phyloP scores from a whole-genome alignment of 23 red algal species.

The Gracilaria gracilis region DNA sequence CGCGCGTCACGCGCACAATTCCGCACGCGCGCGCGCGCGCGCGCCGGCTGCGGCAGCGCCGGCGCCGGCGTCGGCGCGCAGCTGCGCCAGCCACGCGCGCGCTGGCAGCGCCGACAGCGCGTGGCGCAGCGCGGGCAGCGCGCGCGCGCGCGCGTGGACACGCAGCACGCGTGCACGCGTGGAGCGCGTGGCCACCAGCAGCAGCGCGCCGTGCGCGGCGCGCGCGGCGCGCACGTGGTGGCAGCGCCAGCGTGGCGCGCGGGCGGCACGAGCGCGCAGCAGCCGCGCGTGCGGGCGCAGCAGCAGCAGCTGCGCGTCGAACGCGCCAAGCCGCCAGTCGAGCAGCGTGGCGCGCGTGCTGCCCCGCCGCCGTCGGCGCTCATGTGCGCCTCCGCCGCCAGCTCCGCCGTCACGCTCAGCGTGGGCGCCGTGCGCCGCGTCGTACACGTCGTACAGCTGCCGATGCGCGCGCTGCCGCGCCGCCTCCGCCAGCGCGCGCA shows the following conservation, averaged over 20 bases:
- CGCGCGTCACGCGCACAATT: slow-evolving; percentile 12
- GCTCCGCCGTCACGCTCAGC: neutral
- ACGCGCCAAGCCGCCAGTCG: neutral
- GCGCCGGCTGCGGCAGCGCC: neutral
- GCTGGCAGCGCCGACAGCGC: slow-evolving; percentile 7
- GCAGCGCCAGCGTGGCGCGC: neutral
- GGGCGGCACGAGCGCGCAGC: neutral
- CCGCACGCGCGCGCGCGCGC: neutral
- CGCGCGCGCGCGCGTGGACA: neutral
- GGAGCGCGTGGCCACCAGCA: neutral
- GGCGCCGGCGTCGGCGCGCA: slow-evolving; percentile 1
- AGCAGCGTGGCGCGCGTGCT: neutral
- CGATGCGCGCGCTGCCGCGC: neutral
- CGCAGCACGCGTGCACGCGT: too few species aligned
- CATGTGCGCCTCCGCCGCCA: neutral
- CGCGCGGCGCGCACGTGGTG: neutral
- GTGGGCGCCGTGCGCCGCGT: neutral
- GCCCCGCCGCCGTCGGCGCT: neutral
- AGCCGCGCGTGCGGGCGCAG: neutral
- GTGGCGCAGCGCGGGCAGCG: neutral
- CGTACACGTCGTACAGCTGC: too few species aligned
- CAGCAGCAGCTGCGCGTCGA: slow-evolving; percentile 7
- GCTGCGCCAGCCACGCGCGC: neutral
- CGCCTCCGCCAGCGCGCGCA: neutral
- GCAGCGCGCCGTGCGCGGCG: neutral